phyloP scores from a whole-genome alignment of 2,329 filamentous ascomycete species.

The Beauveria scarabaeidicola region DNA sequence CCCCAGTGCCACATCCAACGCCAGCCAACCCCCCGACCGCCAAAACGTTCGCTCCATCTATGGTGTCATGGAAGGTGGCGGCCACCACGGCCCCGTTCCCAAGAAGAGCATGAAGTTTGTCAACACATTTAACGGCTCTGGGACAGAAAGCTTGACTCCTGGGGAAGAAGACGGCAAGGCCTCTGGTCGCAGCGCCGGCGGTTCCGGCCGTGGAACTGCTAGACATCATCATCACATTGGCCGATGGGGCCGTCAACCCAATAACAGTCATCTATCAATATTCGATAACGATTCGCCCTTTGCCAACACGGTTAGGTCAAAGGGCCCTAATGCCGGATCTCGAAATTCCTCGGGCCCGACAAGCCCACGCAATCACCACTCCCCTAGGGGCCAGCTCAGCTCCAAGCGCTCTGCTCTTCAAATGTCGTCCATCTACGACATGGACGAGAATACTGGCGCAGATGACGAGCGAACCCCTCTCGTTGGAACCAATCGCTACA shows the following conservation, averaged over 20 bases:
- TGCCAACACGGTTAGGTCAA: constrained; percentile 54
- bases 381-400: constrained; percentile 22
- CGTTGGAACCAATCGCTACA: constrained; percentile 52
- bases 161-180: constrained; percentile 62
- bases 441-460: constrained; percentile 69
- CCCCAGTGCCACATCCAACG: constrained; percentile 82
- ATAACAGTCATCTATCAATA: constrained; percentile 60
- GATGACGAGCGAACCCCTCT: constrained; percentile 86
- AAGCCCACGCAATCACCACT: constrained; percentile 53
- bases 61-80: constrained; percentile 51
- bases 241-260: constrained; percentile 62
- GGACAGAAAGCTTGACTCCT: constrained; percentile 39
- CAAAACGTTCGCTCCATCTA: constrained; percentile 57
- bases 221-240: constrained; percentile 70
- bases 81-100: constrained; percentile 25
- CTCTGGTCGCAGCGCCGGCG: constrained; percentile 49
- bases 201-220: constrained; percentile 55
- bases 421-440: constrained; percentile 60
- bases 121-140: constrained; percentile 62
- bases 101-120: constrained; percentile 98
- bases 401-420: constrained; percentile 48
- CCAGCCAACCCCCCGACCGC: constrained; percentile 56
- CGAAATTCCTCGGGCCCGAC: constrained; percentile 60
- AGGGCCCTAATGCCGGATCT: constrained; percentile 48
- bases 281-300: constrained; percentile 76